phyloP scores from a whole-genome alignment of 2,329 filamentous ascomycete species.

The Monilinia polystroma region DNA sequence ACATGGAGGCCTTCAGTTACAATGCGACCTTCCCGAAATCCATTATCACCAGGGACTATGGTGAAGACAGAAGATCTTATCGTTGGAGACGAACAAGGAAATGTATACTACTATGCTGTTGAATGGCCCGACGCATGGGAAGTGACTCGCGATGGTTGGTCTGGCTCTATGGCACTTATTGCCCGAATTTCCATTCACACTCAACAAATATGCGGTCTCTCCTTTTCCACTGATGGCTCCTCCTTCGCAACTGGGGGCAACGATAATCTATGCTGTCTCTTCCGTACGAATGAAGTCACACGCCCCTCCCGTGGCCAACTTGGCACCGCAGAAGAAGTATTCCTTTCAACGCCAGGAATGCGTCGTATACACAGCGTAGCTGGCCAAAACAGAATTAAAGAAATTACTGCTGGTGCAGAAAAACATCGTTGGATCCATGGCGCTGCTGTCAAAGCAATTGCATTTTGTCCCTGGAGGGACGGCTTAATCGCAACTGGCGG shows the following conservation, averaged over 20 bases:
- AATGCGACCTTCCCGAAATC: constrained; percentile 52
- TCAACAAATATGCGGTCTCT: constrained; percentile 91
- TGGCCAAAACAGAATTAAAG: constrained; percentile 43
- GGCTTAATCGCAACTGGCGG: constrained; percentile 87
- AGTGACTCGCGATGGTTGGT: constrained; percentile 65
- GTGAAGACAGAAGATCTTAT: constrained; percentile 79
- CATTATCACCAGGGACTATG: constrained; percentile 44
- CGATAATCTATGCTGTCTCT: constrained; percentile 85
- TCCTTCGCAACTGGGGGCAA: constrained; percentile 88
- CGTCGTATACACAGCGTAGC: constrained; percentile 38
- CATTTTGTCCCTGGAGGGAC: constrained; percentile 92
- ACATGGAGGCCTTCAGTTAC: constrained; percentile 71
- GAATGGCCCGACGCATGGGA: constrained; percentile 76
- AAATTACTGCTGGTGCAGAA: constrained; percentile 56
- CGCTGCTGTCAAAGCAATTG: constrained; percentile 93
- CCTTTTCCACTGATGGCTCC: constrained; percentile 75
- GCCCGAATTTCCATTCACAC: constrained; percentile 75
- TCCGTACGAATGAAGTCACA: constrained; percentile 50
- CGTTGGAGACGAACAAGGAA: constrained; percentile 79
- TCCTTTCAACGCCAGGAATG: constrained; percentile 35
- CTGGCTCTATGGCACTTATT: constrained; percentile 73
- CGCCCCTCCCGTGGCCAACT: constrained; percentile 24
- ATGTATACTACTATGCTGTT: constrained; percentile 83
- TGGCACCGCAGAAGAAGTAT: constrained; percentile 28
- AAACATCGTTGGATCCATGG: constrained; percentile 75